Evolutionary conservation across 78 protist genomes (phyloP), one percentile per base, ranked within the genome.

Genomic region (Goniomonas avonlea): DNA sequence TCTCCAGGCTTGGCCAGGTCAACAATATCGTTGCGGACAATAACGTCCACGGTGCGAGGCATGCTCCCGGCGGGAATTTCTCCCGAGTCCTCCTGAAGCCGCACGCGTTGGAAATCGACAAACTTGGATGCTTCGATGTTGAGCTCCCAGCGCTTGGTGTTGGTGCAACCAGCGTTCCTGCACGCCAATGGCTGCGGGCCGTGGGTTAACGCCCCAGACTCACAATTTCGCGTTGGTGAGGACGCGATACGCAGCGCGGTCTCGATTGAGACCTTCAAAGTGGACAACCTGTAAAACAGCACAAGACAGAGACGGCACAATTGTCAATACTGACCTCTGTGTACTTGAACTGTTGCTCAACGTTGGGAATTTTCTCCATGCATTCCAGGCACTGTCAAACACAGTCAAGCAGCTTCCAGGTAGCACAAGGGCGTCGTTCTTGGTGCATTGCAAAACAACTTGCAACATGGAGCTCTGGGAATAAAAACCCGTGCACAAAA

Each of bases 1-100:
- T 98, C 99, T 41, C 99, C 99, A 5, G 99, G 93, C 77, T 96
- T 94, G 21, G 92, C 96, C 1, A 40, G 23, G 34, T 96, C 99
- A 8, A 96, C 99, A 4, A 47, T 73, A 17, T 48, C 58, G 23
- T 48, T 23, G 35, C 55, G 58, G 18, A 70, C 27, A 21, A 78
- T 45, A 32, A 81, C 80, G 55, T 70, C 85, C 35, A 80, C 25
- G 31, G 92, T 79, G 65, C 98, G 77, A 8, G 99, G 99, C 97
- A 96, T 93, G 34, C 79, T 45, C 15, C 99, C 99, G 29, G 95
- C 31, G 20, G 53, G 81, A 29, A 85, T 79, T n/a, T 87, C 89
- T 34, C 1, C 8, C 25, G 97, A 5, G 61, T 55, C 27, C 40
- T 94, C 97, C 60, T 95, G 98, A 27, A 92, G 38, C 20, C 92